A percentile compares a stretch with the other conserved stretches of the same genome.
Conservation (phyloP, 176 grass and related monocot species). For the Eremochloa ophiuroides region DNA sequence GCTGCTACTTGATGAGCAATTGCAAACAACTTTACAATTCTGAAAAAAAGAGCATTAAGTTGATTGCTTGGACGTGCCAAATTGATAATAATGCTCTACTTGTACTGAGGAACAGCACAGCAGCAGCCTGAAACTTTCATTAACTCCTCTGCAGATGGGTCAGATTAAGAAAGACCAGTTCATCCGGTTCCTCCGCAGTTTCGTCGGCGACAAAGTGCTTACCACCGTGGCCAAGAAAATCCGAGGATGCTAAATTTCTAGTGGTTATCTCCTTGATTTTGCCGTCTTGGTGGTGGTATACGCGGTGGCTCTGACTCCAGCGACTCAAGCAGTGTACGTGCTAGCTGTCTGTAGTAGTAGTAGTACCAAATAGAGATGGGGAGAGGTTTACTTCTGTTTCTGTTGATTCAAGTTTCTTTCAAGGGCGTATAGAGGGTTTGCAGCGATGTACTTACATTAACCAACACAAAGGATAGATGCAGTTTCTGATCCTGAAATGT, state of each 20-base stretch:
- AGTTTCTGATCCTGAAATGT: neutral
- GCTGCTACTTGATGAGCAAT: neutral
- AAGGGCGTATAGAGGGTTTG: constrained; percentile 3
- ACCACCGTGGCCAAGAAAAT: constrained; percentile 54
- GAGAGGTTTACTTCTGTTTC: constrained; percentile 26
- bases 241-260: constrained; percentile 35
- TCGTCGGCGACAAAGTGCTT: constrained; percentile 59
- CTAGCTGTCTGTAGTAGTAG: neutral
- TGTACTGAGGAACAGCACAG: neutral
- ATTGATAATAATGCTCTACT: neutral
- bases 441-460: constrained; percentile 20
- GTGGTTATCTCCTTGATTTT: neutral
- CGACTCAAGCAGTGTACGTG: constrained; percentile 4
- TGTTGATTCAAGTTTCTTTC: constrained; percentile 21
- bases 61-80: neutral
- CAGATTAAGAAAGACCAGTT: constrained; percentile 66
- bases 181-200: constrained; percentile 50
- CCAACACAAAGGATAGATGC: constrained; percentile 29
- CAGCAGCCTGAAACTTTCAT: neutral
- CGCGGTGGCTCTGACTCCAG: constrained; percentile 16
- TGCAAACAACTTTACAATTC: neutral
- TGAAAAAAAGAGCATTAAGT: neutral
- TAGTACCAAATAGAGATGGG: neutral
- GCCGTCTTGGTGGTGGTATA: neutral
- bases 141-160: constrained; percentile 51